phyloP scores from a whole-genome alignment of 768 basidiomycete genomes.

The Fibroporia radiculosa region DNA sequence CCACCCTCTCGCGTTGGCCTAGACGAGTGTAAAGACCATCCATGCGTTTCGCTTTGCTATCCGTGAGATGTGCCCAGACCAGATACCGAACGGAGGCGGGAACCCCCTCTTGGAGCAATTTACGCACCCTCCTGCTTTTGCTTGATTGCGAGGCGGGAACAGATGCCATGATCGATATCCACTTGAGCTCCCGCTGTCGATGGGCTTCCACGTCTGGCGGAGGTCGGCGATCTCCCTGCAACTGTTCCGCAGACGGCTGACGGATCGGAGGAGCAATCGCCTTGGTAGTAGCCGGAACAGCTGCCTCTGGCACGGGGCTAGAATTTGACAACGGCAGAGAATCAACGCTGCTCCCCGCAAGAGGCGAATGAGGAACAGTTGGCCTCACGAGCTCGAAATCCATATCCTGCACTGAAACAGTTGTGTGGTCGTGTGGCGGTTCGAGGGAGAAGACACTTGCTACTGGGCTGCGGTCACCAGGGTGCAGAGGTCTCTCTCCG shows the following conservation, averaged over 20 bases:
- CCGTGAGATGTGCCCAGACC: conserved; percentile 77
- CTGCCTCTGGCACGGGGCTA: conserved; percentile 2
- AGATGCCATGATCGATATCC: conserved; percentile 58
- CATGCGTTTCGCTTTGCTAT: conserved; percentile 64
- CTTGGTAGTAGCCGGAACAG: conserved; percentile 32
- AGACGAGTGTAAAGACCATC: conserved; percentile 63
- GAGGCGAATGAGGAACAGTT: conserved; percentile 28
- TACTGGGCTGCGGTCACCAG: conserved; percentile 23
- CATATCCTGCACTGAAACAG: conserved; percentile 71
- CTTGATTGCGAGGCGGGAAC: conserved; percentile 54
- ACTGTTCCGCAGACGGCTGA: neutral
- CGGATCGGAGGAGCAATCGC: conserved; percentile 31
- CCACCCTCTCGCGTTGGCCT: conserved; percentile 44
- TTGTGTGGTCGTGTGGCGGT: conserved; percentile 37
- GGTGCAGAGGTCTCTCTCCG: conserved; percentile 16
- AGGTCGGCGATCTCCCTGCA: neutral
- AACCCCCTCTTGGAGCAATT: conserved; percentile 65
- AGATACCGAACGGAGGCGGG: conserved; percentile 78
- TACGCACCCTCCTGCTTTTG: conserved; percentile 75
- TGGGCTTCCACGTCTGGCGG: conserved; percentile 41
- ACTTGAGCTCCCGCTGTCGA: conserved; percentile 66
- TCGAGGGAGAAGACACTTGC: conserved; percentile 15
- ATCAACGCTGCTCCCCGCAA: conserved; percentile 12
- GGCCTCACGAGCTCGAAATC: conserved; percentile 77
- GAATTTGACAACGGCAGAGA: conserved; percentile 4